Evolutionary conservation across 2,329 filamentous ascomycete species (phyloP), one percentile per base, ranked within the genome.

Genomic region (Calycina marina): DNA sequence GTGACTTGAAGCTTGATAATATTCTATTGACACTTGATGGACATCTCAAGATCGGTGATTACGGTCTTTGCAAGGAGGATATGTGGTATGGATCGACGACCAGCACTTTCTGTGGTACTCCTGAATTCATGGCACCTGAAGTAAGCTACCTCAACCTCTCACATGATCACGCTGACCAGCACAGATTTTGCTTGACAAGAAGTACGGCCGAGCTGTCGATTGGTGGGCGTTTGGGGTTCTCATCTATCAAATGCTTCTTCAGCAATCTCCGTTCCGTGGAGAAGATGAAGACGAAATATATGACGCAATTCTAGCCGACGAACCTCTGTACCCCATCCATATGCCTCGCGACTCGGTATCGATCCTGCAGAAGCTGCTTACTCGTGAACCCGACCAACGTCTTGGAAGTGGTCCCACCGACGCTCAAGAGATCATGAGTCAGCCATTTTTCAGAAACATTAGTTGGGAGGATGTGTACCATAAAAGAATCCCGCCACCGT

Each of bases 181-280:
- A 4, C 27, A 92, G 79, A 98, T 98, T 59, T 63, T 98, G 20
- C 67, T 96, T 36, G 90, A 98, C 56, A 98, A 98, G 66, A 96
- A 94, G 54, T 98, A 98, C 50, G 88, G 86, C 28, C 78, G 90
- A 37, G 84, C 90, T 11, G 90, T 98, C 26, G 90, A 98, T 57
- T 98, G 90, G 90, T 98, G 90, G 90, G 92, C 92, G 5, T 98
- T 98, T 58, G 90, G 90, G 55, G 90, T 98, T 18, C 63, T 98
- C 48, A 98, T 98, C 50, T 98, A 98, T 62, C 90, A 98, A 58
- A 98, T 98, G 92, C 78, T 98, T 36, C 72, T 98, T 30, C 92
- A 98, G 54, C 92, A 98, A 56, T 96, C 88, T 17, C 90, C 90
- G 0, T 98, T 98, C 79, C 79, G 90, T 48, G 90, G 90, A 50